phyloP scores from a whole-genome alignment of 2,329 filamentous ascomycete species.

The Fusarium globosum region DNA sequence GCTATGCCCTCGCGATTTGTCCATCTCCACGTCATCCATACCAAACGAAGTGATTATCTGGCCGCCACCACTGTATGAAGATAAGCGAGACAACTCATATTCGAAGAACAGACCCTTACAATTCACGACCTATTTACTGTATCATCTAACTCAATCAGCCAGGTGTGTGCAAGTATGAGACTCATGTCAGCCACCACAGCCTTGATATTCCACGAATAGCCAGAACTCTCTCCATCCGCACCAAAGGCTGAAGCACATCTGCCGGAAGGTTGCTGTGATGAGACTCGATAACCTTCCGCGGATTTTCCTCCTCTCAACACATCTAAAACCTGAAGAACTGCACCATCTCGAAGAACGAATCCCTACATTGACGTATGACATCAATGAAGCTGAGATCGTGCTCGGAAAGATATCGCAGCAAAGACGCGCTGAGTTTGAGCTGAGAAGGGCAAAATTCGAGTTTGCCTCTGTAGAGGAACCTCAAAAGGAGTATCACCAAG shows the following conservation, averaged over 20 bases:
- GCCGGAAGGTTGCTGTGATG: constrained; percentile 33
- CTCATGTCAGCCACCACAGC: neutral
- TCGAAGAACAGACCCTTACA: neutral
- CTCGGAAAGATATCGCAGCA: constrained; percentile 78
- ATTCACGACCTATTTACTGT: neutral
- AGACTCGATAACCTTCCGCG: constrained; percentile 60
- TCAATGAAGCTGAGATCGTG: constrained; percentile 77
- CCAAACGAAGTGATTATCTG: neutral
- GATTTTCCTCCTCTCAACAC: constrained; percentile 79
- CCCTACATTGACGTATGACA: constrained; percentile 74
- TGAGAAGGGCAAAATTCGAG: constrained; percentile 73
- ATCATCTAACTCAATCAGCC: neutral
- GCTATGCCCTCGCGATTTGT: neutral
- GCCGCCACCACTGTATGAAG: neutral
- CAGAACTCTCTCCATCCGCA: neutral
- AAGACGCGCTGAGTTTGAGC: constrained; percentile 79
- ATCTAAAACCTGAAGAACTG: constrained; percentile 72
- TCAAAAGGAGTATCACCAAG: neutral
- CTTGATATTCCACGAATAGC: neutral
- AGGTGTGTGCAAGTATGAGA: neutral
- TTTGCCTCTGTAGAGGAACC: constrained; percentile 56
- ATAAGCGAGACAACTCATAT: neutral
- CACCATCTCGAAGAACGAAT: constrained; percentile 74
- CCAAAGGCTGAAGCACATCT: neutral
- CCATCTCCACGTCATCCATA: constrained; percentile 10